Conservation (phyloP, 176 grass and related monocot genomes). For the Urochloa ruziziensis region DNA sequence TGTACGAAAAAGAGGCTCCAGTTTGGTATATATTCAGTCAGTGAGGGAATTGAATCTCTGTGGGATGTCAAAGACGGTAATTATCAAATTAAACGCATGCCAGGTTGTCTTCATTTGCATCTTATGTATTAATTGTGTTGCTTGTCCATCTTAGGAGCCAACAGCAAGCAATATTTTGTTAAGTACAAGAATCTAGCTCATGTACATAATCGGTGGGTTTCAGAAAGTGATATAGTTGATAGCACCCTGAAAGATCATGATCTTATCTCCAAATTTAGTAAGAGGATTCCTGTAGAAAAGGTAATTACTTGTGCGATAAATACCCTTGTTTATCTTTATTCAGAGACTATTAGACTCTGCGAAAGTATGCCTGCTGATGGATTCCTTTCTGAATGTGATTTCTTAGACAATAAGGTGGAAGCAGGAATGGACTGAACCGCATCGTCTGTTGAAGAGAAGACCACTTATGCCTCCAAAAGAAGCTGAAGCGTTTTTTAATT, state of each 20-base stretch:
- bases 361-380: constrained; percentile 32
- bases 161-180: constrained; percentile 68
- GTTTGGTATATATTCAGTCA: constrained; percentile 64
- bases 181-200: constrained; percentile 90
- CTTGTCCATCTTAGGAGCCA: constrained; percentile 38
- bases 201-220: constrained; percentile 80
- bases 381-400: constrained; percentile 31
- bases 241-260: constrained; percentile 42
- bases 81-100: neutral
- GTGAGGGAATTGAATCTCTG: constrained; percentile 68
- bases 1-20: constrained; percentile 72
- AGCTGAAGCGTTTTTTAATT: constrained; percentile 60
- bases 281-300: constrained; percentile 62
- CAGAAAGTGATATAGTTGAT: constrained; percentile 57
- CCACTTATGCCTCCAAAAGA: constrained; percentile 49
- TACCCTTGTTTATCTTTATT: constrained; percentile 15
- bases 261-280: constrained; percentile 70
- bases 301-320: constrained; percentile 31
- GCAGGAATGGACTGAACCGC: constrained; percentile 83
- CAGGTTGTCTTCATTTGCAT: neutral
- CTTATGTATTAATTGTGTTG: constrained; percentile 26
- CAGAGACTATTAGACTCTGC: constrained; percentile 24
- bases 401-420: constrained; percentile 71
- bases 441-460: constrained; percentile 72
- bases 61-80: constrained; percentile 91